phyloP scores from a whole-genome alignment of 331 rosid species.

The Quercus phellos region DNA sequence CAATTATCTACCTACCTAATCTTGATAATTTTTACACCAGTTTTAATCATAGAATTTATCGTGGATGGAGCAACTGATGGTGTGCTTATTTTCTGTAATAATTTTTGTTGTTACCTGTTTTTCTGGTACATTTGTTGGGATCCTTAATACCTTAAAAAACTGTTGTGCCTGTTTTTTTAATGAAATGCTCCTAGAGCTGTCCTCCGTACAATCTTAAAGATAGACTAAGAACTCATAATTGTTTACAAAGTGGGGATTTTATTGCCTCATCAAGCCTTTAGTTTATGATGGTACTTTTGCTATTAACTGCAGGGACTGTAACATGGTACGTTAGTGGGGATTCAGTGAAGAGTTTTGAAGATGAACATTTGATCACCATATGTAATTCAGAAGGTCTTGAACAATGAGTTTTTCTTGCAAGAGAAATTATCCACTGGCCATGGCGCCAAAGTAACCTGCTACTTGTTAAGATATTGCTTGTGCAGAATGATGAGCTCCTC shows the following conservation, averaged over 20 bases:
- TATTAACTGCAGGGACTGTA: slow-evolving; percentile 43
- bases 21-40: neutral
- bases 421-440: slow-evolving; percentile 8
- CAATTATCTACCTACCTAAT: neutral
- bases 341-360: slow-evolving; percentile 56
- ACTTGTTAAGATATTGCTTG: slow-evolving; percentile 22
- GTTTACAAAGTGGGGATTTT: neutral
- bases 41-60: neutral
- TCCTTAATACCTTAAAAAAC: neutral
- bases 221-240: neutral
- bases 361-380: slow-evolving; percentile 63
- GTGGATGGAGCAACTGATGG: neutral
- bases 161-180: neutral
- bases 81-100: neutral
- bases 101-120: neutral
- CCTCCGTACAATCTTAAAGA: neutral
- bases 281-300: slow-evolving; percentile 7
- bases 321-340: slow-evolving; percentile 62
- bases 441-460: slow-evolving; percentile 13
- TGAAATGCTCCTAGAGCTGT: neutral
- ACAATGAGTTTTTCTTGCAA: slow-evolving; percentile 31
- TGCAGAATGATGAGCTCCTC: slow-evolving; percentile 11
- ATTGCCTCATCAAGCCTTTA: neutral
- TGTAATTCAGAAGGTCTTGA: slow-evolving; percentile 49
- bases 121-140: neutral